Evolutionary conservation across 768 basidiomycete genomes (phyloP).

Genomic region (Termitomyces titanicus): DNA sequence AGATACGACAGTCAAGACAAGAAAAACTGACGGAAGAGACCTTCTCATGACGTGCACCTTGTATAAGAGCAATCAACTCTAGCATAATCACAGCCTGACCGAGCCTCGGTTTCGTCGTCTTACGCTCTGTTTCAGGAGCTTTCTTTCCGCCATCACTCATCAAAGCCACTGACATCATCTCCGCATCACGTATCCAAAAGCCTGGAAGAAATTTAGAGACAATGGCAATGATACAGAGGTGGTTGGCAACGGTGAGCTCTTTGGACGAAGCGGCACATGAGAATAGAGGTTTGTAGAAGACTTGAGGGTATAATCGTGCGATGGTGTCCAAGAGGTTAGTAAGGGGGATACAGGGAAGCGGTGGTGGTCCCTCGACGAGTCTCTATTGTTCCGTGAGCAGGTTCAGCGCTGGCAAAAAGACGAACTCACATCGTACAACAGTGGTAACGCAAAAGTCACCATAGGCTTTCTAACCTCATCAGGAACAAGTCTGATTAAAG

Average conservation of each 20-base stretch:
- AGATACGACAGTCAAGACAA: neutral
- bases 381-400: slow-evolving; percentile 45
- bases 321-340: slow-evolving; percentile 48
- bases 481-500: slow-evolving; percentile 41
- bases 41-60: slow-evolving; percentile 37
- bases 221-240: slow-evolving; percentile 51
- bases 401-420: neutral
- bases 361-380: slow-evolving; percentile 50
- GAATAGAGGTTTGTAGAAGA: slow-evolving; percentile 74
- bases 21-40: slow-evolving; percentile 27
- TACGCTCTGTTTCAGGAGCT: slow-evolving; percentile 6
- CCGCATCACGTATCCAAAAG: slow-evolving; percentile 66
- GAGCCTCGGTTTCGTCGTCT: slow-evolving; percentile 41
- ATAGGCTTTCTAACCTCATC: slow-evolving; percentile 43
- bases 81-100: slow-evolving; percentile 62
- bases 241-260: slow-evolving; percentile 53
- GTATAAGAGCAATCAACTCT: slow-evolving; percentile 56
- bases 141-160: slow-evolving; percentile 43
- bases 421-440: slow-evolving; percentile 46
- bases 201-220: slow-evolving; percentile 53
- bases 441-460: slow-evolving; percentile 38
- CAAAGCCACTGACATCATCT: slow-evolving; percentile 72
- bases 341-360: slow-evolving; percentile 41
- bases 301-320: slow-evolving; percentile 50
- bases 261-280: slow-evolving; percentile 63